Conservation (phyloP, 2,329 filamentous ascomycete genomes). For the Ilyonectria robusta region DNA sequence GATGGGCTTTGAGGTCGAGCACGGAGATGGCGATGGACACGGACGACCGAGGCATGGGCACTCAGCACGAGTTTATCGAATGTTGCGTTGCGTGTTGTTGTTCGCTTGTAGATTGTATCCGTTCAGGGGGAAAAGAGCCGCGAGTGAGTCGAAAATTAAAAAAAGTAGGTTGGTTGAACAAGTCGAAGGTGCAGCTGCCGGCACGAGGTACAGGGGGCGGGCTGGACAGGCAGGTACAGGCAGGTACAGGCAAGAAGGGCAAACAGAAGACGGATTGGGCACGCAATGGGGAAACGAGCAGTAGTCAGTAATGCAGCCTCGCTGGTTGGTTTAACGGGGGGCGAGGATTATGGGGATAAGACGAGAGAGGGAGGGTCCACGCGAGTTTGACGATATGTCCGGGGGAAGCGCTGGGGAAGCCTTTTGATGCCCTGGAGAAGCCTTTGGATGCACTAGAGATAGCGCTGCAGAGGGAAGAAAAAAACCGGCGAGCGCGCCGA, state of each 20-base stretch:
- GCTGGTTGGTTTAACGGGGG: slow-evolving; percentile 35
- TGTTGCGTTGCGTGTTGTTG: slow-evolving; percentile 2
- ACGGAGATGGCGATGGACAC: background rate
- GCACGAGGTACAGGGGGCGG: background rate
- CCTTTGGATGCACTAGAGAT: background rate
- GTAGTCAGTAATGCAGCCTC: slow-evolving; percentile 28
- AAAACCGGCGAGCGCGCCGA: background rate
- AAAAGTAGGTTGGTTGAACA: background rate
- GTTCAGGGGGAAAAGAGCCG: background rate
- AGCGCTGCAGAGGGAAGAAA: background rate
- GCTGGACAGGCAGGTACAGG: background rate
- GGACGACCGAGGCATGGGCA: slow-evolving; percentile 21
- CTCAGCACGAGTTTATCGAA: background rate
- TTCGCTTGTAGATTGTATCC: background rate
- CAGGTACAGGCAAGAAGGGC: background rate
- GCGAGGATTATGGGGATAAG: slow-evolving; percentile 1
- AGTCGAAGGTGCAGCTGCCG: background rate
- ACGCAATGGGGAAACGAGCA: background rate
- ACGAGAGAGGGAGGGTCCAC: background rate
- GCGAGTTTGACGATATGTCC: background rate
- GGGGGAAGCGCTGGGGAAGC: background rate
- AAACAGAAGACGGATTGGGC: background rate
- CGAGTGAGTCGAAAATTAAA: background rate
- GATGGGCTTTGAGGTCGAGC: slow-evolving; percentile 12
- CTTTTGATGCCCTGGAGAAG: background rate